Percentiles rank a stretch among this genome's conserved stretches.
Conservation (phyloP, 2,329 filamentous ascomycete genomes). For the Ceratocystiopsis brevicomis region DNA sequence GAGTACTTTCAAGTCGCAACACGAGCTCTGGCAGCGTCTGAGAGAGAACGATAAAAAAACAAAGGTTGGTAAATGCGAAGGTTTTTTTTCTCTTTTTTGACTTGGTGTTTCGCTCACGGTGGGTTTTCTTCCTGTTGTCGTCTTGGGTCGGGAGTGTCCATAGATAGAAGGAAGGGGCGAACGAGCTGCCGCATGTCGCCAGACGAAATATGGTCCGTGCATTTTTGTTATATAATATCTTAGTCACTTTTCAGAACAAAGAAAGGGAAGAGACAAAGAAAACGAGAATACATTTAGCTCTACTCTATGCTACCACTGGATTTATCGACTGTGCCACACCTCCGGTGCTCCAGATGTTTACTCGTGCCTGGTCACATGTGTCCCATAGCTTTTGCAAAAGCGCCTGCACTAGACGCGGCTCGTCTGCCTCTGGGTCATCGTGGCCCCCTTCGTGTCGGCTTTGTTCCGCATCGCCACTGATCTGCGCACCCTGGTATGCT, state of each 20-base stretch:
- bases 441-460: neutral
- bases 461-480: slow-evolving; percentile 1
- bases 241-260: neutral
- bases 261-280: neutral
- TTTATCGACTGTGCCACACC: slow-evolving; percentile 13
- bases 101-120: no score
- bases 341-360: slow-evolving; percentile 45
- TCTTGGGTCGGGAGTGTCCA: no score
- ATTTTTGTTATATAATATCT: neutral
- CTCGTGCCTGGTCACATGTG: slow-evolving; percentile 46
- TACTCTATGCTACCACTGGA: neutral
- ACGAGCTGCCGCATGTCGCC: no score
- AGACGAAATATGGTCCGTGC: no score
- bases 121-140: no score
- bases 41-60: no score
- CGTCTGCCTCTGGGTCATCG: slow-evolving; percentile 8
- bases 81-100: no score
- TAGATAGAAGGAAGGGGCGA: no score
- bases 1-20: no score
- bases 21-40: no score
- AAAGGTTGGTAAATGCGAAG: no score
- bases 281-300: neutral
- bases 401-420: slow-evolving; percentile 29
- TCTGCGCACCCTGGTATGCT: slow-evolving; percentile 27
- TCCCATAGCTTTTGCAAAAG: slow-evolving; percentile 41